phyloP scores from a whole-genome alignment of 78 protist genomes.

The Dictyostelium intermedium region DNA sequence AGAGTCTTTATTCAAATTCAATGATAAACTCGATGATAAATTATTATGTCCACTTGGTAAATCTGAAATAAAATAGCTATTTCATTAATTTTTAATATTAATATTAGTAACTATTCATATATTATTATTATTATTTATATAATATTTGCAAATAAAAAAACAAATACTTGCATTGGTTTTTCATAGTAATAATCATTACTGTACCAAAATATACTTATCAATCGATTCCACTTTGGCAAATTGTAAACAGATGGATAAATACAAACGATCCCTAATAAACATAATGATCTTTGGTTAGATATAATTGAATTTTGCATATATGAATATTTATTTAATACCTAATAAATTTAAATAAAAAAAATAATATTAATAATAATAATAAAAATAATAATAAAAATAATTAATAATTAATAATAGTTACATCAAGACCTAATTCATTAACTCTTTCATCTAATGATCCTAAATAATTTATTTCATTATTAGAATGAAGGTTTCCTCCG shows the following conservation, averaged over 20 bases:
- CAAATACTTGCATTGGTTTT: neutral
- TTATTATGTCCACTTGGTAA: neutral
- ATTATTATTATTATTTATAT: no score
- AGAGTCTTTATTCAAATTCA: no score
- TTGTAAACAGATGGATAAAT: neutral
- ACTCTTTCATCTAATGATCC: neutral
- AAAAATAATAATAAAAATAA: neutral
- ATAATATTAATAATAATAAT: neutral
- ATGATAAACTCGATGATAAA: neutral
- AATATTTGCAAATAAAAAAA: no score
- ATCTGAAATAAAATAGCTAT: neutral
- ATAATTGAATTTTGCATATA: neutral
- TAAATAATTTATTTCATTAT: neutral
- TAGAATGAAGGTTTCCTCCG: neutral
- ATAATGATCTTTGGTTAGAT: neutral
- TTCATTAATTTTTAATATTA: no score
- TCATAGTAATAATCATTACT: no score
- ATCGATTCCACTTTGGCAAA: neutral
- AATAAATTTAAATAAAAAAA: neutral
- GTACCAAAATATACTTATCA: neutral
- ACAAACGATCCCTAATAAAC: neutral
- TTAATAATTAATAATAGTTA: neutral
- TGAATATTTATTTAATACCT: neutral
- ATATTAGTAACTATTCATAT: no score
- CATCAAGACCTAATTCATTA: neutral